These are phyloP conservation scores for Pseudozyma pruni DNA, from an alignment of 1,284 basidiomycete genomes.

Conservation along the genomic window DNA sequence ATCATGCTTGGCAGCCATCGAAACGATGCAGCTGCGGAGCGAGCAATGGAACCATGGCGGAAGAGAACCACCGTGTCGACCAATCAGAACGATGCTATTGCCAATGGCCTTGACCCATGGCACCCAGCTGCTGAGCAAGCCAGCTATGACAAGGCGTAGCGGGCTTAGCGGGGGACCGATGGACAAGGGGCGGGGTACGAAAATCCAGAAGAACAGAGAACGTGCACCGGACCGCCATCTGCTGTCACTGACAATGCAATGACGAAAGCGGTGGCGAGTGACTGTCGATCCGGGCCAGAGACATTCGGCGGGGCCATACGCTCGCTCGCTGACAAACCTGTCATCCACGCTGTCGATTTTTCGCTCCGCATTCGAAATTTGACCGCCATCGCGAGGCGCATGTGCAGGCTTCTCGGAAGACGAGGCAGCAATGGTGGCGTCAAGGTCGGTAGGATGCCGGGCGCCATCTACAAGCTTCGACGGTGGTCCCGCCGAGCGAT, in stretches of 20 bases:
- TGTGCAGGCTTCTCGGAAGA: too few species aligned
- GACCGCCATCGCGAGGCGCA: constrained; percentile 16
- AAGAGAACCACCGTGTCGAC: too few species aligned
- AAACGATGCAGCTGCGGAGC: neutral
- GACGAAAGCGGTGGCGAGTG: neutral
- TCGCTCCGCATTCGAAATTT: neutral
- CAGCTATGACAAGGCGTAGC: too few species aligned
- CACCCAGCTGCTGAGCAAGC: too few species aligned
- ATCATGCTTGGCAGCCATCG: neutral
- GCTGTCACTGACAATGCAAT: too few species aligned
- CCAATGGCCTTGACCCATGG: constrained; percentile 8
- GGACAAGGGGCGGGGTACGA: constrained; percentile 27
- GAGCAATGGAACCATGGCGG: too few species aligned
- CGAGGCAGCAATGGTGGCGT: too few species aligned
- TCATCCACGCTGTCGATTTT: neutral
- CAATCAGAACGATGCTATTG: constrained; percentile 37
- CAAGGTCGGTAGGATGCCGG: too few species aligned
- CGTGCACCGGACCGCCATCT: constrained; percentile 1
- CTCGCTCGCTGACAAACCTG: constrained; percentile 21
- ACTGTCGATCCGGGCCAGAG: constrained; percentile 17
- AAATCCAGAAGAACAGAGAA: constrained; percentile 18
- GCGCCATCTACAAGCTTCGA: too few species aligned
- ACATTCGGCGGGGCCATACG: too few species aligned
- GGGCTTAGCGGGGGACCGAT: too few species aligned
- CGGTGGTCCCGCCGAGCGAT: too few species aligned